Base-by-base conservation (phyloP, 768 basidiomycete species). In the Thelephora aurantiotincta region DNA sequence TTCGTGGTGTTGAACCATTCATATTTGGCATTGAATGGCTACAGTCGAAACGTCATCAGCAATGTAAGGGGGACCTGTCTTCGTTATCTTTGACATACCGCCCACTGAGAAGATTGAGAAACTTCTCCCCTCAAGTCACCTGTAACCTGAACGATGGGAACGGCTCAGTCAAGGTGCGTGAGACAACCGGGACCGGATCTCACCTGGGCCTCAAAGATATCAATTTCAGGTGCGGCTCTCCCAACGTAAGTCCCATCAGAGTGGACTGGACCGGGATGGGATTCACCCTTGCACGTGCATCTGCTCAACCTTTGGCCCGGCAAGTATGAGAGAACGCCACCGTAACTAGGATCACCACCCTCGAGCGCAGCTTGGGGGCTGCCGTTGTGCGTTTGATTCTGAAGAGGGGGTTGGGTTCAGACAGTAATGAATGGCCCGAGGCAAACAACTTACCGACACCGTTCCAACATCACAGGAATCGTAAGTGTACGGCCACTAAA, bases 41-140 rank as follows among this genome's bases (percentile, higher is more conserved):
- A 35, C 3, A 20, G 16, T 0, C 20, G 34, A 41, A 30, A 13
- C 36, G 14, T 18, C 1, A 13, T 16, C 20, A 30, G 37, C 6
- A 6, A 44, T 12, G 2, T 13, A 14, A 41, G 38, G n/a, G 43
- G 35, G 11, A 34, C 12, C 19, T 26, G 26, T 9, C 9, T 30
- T 9, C 26, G 26, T 35, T 16, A 11, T 13, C 7, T 2, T 6
- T 9, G 41, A 69, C 77, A 66, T 60, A 85, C 82, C 37, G 68
- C 81, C 78, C 79, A 84, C 58, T 94, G 90, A 6, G 73, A 79
- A 42, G 85, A 89, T 61, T 90, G 87, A 5, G 89, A 92, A 14
- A 92, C 87, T 53, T 77, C 68, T 6, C 77, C 78, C 11, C 52
- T 58, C 43, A 54, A 55, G 1, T 51, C 41, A 13, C 62, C 56